phyloP scores from a whole-genome alignment of 371 early-diverging fungal genomes.

The Cokeromyces recurvatus region DNA sequence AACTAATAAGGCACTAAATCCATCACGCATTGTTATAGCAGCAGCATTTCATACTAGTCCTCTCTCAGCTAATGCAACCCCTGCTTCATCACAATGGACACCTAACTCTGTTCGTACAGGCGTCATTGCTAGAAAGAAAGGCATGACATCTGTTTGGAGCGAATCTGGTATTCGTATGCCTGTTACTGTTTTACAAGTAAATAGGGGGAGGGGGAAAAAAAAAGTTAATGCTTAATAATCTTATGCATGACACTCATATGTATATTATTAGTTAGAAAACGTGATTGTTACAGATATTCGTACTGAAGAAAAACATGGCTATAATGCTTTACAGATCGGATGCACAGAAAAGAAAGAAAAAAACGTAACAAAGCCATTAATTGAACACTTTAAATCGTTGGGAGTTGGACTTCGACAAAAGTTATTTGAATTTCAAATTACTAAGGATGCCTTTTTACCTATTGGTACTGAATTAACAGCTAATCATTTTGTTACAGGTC shows the following conservation, averaged over 20 bases:
- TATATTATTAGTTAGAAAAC: constrained; percentile 56
- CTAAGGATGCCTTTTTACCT: constrained; percentile 83
- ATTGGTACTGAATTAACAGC: constrained; percentile 75
- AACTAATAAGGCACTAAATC: no score
- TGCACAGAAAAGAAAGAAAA: constrained; percentile 61
- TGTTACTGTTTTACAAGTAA: constrained; percentile 89
- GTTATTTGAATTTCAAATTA: constrained; percentile 79
- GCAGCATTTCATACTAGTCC: constrained; percentile 29
- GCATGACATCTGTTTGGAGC: constrained; percentile 94
- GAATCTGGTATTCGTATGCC: constrained; percentile 89
- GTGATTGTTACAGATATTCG: constrained; percentile 69
- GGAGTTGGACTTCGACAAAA: constrained; percentile 74
- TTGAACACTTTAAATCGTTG: constrained; percentile 71
- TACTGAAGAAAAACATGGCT: constrained; percentile 59
- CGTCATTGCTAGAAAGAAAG: constrained; percentile 85
- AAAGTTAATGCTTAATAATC: no score
- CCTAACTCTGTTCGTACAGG: constrained; percentile 64
- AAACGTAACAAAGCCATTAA: constrained; percentile 61
- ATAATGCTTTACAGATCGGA: constrained; percentile 77
- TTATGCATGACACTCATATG: no score
- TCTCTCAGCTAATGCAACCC: constrained; percentile 17
- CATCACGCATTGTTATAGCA: constrained; percentile 15
- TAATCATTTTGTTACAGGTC: constrained; percentile 91
- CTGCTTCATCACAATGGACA: constrained; percentile 31
- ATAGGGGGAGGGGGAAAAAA: no score